A percentile compares a stretch with the other conserved stretches of the same genome.
These are phyloP conservation scores for Elongisporangium anandrum DNA, from an alignment of 352 stramenopile genomes.

Conservation along the genomic window DNA sequence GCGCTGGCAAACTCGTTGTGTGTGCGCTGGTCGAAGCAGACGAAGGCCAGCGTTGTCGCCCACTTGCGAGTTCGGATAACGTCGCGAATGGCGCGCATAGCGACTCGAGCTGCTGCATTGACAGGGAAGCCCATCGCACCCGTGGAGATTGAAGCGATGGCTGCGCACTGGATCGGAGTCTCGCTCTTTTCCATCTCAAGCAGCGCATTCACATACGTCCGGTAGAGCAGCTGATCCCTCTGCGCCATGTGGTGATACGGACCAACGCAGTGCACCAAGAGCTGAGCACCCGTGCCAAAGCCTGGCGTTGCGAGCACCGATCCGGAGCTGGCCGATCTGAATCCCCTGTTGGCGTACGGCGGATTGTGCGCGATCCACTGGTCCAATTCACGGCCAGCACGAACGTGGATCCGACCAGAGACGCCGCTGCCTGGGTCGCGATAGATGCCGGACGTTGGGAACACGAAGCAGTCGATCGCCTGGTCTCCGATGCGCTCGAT, in stretches of 20 bases:
- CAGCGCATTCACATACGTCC: conserved; percentile 50
- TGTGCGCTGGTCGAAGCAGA: conserved; percentile 41
- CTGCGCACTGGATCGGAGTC: conserved; percentile 24
- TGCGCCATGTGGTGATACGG: conserved; percentile 6
- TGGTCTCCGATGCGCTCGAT: conserved; percentile 22
- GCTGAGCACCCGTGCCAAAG: conserved; percentile 28
- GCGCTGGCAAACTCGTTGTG: conserved; percentile 30
- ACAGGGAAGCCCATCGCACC: conserved; percentile 30
- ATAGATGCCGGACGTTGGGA: conserved; percentile 41
- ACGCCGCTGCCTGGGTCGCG: conserved; percentile 40
- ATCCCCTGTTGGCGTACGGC: not conserved
- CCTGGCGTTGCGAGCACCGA: conserved; percentile 37
- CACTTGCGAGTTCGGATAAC: conserved; percentile 31
- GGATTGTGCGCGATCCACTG: not conserved
- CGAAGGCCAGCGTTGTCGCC: conserved; percentile 37
- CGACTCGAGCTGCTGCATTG: conserved; percentile 24
- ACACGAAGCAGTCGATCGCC: conserved; percentile 55
- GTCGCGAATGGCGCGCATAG: conserved; percentile 37
- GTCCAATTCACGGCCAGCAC: conserved; percentile 29
- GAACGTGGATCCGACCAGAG: conserved; percentile 39
- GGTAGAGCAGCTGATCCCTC: conserved; percentile 28
- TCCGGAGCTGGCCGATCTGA: conserved; percentile 7
- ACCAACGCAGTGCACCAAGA: conserved; percentile 62
- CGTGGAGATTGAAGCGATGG: conserved; percentile 56
- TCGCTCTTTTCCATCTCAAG: conserved; percentile 19